Base-by-base conservation (phyloP, 2,329 filamentous ascomycete genomes). In the Myriosclerotinia scirpicola region DNA sequence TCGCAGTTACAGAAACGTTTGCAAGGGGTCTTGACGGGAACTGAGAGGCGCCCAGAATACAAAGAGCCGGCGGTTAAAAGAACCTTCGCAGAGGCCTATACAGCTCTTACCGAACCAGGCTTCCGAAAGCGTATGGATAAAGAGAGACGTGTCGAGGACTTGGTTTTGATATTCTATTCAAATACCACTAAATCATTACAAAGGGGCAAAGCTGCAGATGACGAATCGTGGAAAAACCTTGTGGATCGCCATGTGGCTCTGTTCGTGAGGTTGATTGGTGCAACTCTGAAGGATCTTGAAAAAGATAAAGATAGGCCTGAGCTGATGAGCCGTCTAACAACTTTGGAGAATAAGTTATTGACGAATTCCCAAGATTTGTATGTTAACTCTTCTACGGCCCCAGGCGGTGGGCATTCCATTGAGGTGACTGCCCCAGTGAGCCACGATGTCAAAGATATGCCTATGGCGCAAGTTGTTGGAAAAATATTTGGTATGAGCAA, bases 391-490 rank as follows among this genome's bases (percentile, higher is more conserved):
- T 83, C 83, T 58, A 84, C 86, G 73, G 83, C 85, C 64, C 82
- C 83, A 56, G 81, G 80, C 73, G 83, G 87, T 46, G 56, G 58
- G 30, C 86, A 85, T 58, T 90, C 89, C 11, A 84, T 95, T 70
- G 94, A 97, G 77, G 90, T 94, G 30, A 84, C 91, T 66, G 86
- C 93, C 3, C 93, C 94, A 14, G 81, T 96, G 67, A 95, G 88
- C 75, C 92, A 97, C 78, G 92, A 97, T 78, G 90, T 98, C 76
- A 97, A 95, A 79, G 95, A 99, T 76, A 99, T 99, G 95, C 89
- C 89, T 48, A 85, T 97, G 79, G 95, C 97, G 38, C 90, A 95
- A 76, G 86, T 90, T 46, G 93, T 99, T 36, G 91, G 90, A 61
- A 89, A 85, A 73, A 91, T 97, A 70, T 99, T 98, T 78, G 90